A percentile compares a stretch with the other conserved stretches of the same genome.
phyloP scores from a whole-genome alignment of 805 yeast species.

The Kodamaea jinghongensis region DNA sequence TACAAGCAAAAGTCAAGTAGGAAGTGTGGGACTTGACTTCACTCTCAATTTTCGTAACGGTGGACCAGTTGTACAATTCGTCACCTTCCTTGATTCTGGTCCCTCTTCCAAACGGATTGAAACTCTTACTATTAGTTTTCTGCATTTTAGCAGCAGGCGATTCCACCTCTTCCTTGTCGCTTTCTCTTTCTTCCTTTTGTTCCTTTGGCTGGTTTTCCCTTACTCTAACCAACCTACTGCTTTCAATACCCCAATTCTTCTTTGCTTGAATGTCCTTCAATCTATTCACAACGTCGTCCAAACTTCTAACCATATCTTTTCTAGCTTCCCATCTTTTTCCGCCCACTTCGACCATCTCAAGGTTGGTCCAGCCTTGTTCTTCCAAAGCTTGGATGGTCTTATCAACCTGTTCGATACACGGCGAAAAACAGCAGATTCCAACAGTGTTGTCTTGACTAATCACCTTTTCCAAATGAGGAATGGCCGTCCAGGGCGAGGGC shows the following conservation, averaged over 20 bases:
- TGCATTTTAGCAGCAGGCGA: conserved; percentile 18
- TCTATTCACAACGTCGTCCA: conserved; percentile 75
- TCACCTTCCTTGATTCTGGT: conserved; percentile 86
- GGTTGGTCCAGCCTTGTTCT: conserved; percentile 73
- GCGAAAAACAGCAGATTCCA: conserved; percentile 91
- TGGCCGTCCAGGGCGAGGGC: conserved; percentile 97
- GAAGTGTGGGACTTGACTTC: conserved; percentile 94
- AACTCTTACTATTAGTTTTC: conserved; percentile 45
- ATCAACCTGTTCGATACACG: conserved; percentile 96
- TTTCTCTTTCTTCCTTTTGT: conserved; percentile 19
- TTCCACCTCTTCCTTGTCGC: conserved; percentile 10
- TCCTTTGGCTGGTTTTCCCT: conserved; percentile 18
- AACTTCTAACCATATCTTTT: conserved; percentile 77
- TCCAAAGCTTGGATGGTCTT: conserved; percentile 77
- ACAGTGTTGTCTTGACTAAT: conserved; percentile 52
- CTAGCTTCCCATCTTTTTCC: conserved; percentile 87
- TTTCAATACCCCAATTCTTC: conserved; percentile 60
- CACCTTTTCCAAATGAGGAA: conserved; percentile 66
- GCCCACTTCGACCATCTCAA: conserved; percentile 90
- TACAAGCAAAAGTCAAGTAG: conserved; percentile 84
- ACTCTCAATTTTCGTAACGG: conserved; percentile 78
- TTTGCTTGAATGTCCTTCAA: conserved; percentile 76
- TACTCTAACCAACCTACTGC: conserved; percentile 43
- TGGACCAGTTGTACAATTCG: conserved; percentile 69
- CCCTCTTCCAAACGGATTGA: conserved; percentile 93